Base-by-base conservation (phyloP, 1,284 basidiomycete species). In the Ustilago crameri region DNA sequence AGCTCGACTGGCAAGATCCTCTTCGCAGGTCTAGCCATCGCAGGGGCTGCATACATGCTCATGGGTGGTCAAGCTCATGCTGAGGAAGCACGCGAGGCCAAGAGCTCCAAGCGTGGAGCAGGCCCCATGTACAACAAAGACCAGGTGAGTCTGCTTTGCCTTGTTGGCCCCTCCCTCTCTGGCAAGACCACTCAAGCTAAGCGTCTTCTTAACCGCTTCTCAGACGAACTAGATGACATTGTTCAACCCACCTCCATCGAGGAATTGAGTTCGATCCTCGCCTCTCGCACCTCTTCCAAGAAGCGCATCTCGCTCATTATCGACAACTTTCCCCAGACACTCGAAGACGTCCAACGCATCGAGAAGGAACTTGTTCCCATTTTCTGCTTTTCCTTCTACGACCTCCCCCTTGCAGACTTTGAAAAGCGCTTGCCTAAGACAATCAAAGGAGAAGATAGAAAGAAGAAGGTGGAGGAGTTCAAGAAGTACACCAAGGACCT, bases 381-480 rank as follows among this genome's bases (percentile, higher is more conserved):
- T 51, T 75, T 76, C 17, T 64, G 71, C 22, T 62, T 75, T 41
- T 61, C 75, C 32, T 78, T 71, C 54, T 76, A 76, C 51, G 76
- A 76, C 34, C 47, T 76, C 3, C 66, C 73, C 14, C 35, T 60
- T 12, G 48, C 55, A 34, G 63, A 74, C 23, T 72, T 63, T 30
- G 53, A 55, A 30, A 56, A 66, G 37, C 60, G 76, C 20, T 49
- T 75, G 15, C 40, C 58, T 5, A 48, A 49, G 32, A 30, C 30
- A 2, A 22, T 38, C n/a, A 47, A 23, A 15, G 61, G 52, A 8
- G 44, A 67, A 12, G 50, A 59, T 1, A 51, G 14, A 10, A 43
- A 45, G 43, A 37, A 65, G 32, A 59, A 71, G 49, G 51, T 75
- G n/a, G 44, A 73, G 15, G 60, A 78, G 34, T 66, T 59, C 38